These are phyloP conservation scores for Secale cereale DNA, from an alignment of 176 grass and related monocot genomes.

Conservation along the genomic window DNA sequence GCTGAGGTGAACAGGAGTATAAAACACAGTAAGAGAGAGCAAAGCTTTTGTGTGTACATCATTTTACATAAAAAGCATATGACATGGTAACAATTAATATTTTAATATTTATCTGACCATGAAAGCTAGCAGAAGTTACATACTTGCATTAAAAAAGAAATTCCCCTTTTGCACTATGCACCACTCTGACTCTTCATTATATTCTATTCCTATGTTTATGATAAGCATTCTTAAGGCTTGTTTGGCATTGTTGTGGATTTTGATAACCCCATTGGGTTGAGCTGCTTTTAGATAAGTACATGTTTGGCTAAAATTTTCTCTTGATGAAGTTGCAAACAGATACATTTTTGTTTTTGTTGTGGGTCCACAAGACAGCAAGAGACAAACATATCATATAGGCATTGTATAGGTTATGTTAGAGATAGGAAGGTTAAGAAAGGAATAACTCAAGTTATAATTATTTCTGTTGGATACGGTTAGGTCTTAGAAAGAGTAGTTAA, in stretches of 20 bases:
- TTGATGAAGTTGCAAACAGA: not conserved
- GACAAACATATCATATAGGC: not conserved
- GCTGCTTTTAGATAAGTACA: not conserved
- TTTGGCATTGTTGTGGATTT: not conserved
- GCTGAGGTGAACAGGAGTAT: not conserved
- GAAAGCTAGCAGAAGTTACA: slow-evolving; percentile 4
- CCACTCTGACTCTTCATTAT: not conserved
- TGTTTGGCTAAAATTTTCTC: not conserved
- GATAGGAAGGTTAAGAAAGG: slow-evolving; percentile 4
- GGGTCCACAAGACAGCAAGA: not conserved
- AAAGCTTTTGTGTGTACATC: not conserved
- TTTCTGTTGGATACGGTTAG: not conserved
- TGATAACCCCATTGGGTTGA: not conserved
- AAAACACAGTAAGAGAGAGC: slow-evolving; percentile 21
- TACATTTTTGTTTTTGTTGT: not conserved
- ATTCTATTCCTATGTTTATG: not conserved
- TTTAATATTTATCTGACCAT: slow-evolving; percentile 9
- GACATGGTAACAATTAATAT: not conserved
- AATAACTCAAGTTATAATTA: not conserved
- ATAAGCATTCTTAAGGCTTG: not conserved
- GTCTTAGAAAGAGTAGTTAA: not conserved
- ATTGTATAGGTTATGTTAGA: not conserved
- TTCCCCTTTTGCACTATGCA: not conserved
- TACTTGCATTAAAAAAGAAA: not conserved
- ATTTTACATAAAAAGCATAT: slow-evolving; percentile 12